Conservation (phyloP, 257 asterid genomes). For the Solanum tarapatanum region DNA sequence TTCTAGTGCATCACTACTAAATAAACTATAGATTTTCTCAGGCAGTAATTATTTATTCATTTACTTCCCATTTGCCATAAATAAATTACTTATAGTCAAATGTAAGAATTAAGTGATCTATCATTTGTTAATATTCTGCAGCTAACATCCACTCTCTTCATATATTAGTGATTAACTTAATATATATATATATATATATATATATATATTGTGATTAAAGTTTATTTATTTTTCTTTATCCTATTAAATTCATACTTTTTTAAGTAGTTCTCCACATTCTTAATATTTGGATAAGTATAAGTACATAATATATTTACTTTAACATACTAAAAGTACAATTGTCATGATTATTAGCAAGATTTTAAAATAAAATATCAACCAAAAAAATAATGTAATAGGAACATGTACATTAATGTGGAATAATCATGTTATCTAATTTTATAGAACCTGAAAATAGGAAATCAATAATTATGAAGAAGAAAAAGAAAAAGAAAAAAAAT, state of each 20-base stretch:
- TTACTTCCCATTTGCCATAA: background rate
- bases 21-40: background rate
- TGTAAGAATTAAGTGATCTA: background rate
- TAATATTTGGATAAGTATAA: background rate
- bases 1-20: background rate
- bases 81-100: background rate
- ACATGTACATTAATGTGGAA: background rate
- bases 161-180: background rate
- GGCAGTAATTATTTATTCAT: background rate
- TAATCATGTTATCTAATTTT: background rate
- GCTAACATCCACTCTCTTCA: background rate
- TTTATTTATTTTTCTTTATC: background rate
- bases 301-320: background rate
- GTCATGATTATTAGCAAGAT: background rate
- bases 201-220: background rate
- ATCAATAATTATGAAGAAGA: background rate
- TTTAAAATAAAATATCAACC: background rate
- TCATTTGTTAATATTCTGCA: background rate
- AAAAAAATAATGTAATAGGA: background rate
- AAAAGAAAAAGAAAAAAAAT: background rate
- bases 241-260: background rate
- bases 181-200: background rate
- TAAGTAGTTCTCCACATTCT: background rate
- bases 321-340: background rate
- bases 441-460: background rate